Conservation (phyloP, 148 eudicot species). For the Arbutus unedo region DNA sequence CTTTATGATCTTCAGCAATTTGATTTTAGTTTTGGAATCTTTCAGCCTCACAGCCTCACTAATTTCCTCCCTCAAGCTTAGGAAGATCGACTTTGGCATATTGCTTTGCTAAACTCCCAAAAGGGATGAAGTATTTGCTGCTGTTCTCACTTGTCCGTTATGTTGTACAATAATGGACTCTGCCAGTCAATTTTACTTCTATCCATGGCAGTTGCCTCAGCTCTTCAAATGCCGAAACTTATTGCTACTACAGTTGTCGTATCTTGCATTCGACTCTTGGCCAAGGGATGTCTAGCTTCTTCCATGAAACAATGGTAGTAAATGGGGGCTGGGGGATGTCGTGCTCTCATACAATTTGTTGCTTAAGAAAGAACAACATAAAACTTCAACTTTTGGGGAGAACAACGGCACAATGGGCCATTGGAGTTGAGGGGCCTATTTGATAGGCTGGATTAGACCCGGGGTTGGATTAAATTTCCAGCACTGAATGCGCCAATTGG, state of each 20-base stretch:
- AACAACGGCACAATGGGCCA: neutral
- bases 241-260: neutral
- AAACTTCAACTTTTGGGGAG: neutral
- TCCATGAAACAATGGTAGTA: neutral
- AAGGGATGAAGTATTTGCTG: neutral
- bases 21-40: neutral
- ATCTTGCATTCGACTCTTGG: neutral
- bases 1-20: neutral
- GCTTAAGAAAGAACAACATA: neutral
- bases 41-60: neutral
- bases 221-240: neutral
- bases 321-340: neutral
- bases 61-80: neutral
- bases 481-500: neutral
- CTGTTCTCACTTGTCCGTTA: neutral
- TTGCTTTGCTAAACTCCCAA: neutral
- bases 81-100: neutral
- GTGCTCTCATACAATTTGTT: neutral
- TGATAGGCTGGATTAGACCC: neutral
- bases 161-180: neutral
- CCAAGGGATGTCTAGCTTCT: neutral
- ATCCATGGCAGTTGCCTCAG: neutral
- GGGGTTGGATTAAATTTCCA: neutral
- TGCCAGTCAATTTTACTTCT: neutral
- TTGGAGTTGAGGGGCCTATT: neutral